Conservation (phyloP, 805 yeast species). For the Wickerhamiella nectarea region DNA sequence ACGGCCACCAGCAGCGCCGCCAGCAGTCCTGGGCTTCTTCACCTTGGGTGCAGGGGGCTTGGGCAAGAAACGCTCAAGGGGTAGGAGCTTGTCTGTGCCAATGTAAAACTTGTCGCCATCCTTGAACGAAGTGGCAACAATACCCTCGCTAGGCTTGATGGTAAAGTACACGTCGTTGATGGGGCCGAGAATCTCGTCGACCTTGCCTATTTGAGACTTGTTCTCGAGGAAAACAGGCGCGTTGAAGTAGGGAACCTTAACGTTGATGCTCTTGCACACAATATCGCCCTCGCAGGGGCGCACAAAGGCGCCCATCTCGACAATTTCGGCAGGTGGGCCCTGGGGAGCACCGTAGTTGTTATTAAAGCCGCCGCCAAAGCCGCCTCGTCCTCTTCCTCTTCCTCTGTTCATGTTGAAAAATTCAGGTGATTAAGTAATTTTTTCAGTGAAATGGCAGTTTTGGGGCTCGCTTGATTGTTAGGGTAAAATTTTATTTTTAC, state of each 20-base stretch:
- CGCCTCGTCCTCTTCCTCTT: conserved; percentile 52
- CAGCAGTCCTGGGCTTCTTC: conserved; percentile 41
- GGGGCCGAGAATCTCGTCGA: conserved; percentile 96
- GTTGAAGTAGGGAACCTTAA: conserved; percentile 92
- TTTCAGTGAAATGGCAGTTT: not conserved
- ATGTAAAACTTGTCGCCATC: conserved; percentile 93
- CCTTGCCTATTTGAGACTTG: conserved; percentile 92
- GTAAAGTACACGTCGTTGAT: conserved; percentile 96
- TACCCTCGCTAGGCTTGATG: conserved; percentile 91
- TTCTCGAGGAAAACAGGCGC: conserved; percentile 96
- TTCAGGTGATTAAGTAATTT: conserved; percentile 6
- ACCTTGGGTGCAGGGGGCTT: conserved; percentile 43
- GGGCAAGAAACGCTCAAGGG: conserved; percentile 92
- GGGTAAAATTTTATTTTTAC: too few relatives aligned
- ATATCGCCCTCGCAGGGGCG: conserved; percentile 95
- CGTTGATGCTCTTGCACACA: conserved; percentile 87
- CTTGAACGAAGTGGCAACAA: conserved; percentile 84
- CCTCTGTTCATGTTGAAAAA: conserved; percentile 42
- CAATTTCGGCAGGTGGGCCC: conserved; percentile 95
- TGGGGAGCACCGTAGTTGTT: conserved; percentile 63
- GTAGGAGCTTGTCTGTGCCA: conserved; percentile 88
- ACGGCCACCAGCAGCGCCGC: conserved; percentile 59
- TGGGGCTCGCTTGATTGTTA: too few relatives aligned
- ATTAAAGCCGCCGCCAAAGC: conserved; percentile 57
- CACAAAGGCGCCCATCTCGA: conserved; percentile 86